Conservation (phyloP, 2,329 filamentous ascomycete genomes). For the Trichoderma lentiforme region DNA sequence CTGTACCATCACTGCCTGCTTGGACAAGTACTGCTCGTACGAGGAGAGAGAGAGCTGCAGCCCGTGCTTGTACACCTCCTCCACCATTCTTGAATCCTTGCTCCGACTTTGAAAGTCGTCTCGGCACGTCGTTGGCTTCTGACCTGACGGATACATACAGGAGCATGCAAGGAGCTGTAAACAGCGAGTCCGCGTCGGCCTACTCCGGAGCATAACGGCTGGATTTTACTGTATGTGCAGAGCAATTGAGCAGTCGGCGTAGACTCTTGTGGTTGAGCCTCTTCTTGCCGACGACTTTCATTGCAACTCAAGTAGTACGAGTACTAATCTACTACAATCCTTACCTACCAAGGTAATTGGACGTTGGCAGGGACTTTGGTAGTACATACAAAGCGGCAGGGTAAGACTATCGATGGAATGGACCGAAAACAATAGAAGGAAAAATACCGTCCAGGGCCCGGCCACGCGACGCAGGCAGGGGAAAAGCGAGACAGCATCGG, state of each 20-base stretch:
- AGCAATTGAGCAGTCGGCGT: background rate
- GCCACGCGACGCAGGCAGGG: conserved; percentile 10
- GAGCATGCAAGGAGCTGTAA: background rate
- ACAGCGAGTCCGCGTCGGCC: background rate
- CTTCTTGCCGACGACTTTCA: background rate
- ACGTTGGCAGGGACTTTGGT: background rate
- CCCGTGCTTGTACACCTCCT: background rate
- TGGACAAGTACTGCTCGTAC: background rate
- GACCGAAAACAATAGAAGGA: background rate
- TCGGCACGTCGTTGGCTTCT: background rate
- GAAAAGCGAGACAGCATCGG: conserved; percentile 10
- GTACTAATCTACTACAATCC: background rate
- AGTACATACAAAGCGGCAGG: background rate
- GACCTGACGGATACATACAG: background rate
- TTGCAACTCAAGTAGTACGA: background rate
- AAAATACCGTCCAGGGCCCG: background rate
- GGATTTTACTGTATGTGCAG: background rate
- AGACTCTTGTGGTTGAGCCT: background rate
- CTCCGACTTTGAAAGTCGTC: background rate
- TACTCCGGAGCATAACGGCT: background rate
- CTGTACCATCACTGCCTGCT: background rate
- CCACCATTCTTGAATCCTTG: background rate
- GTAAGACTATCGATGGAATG: background rate
- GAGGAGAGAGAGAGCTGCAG: background rate
- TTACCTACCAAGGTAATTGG: background rate